Base-by-base conservation (phyloP, 306 rosid genomes). In the Rosa persica region DNA sequence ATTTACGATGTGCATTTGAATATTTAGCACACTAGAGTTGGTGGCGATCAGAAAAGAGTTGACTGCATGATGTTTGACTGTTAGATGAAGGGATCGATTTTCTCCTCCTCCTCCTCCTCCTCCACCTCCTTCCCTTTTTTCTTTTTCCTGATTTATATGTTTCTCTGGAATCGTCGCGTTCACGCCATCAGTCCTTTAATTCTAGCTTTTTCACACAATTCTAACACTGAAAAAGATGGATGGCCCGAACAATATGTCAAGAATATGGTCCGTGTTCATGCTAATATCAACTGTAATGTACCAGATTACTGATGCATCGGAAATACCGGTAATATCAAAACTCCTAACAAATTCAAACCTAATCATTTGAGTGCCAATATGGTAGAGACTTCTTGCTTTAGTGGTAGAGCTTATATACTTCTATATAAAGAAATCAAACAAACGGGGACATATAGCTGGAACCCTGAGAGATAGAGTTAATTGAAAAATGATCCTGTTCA, bases 21-120 rank as follows among this genome's bases (percentile, higher is more conserved):
- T 7, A 38, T 19, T 4, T 9, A 38, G 27, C 49, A 39, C 49
- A 39, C 25, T 67, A 1, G 49, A 67, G 72, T 64, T 64, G 44
- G 69, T 64, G 39, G 44, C 15, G 43, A 64, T 13, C 8, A 64
- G 43, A 16, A 36, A 67, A 67, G 72, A 20, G 30, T 67, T 39
- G 72, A 67, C 72, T 39, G 30, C 69, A 13, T 62, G n/a, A 5
- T 12, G 20, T 8, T 67, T 67, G 72, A 67, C 72, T 67, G 72
- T 67, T 42, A 20, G 72, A 39, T 39, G 27, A 67, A 66, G 22
- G 71, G 13, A 8, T 16, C 47, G 48, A 66, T 66, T 38, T 66
- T 66, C 70, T 30, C 20, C 42, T 7, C 17, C 40, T 62, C 8
- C 20, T 27, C 4, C 8, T 13, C 7, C 70, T 64, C n/a, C n/a